Evolutionary conservation across 2,329 filamentous ascomycete genomes (phyloP).

Genomic region (Botrytis fabae): DNA sequence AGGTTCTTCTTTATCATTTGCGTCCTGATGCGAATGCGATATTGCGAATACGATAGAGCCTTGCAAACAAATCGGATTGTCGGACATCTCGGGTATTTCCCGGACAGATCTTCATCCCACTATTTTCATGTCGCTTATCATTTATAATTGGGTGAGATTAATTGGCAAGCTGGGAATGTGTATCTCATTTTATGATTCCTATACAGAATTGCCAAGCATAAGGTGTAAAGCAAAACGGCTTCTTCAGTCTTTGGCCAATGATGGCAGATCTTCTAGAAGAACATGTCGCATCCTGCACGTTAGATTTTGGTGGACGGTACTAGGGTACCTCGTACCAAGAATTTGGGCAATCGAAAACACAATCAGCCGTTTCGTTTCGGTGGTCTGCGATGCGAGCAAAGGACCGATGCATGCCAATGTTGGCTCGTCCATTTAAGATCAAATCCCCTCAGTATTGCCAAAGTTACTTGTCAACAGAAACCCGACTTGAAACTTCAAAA

Average conservation of each 20-base stretch:
- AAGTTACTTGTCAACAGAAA: not conserved
- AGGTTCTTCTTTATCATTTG: not conserved
- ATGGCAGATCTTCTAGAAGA: not conserved
- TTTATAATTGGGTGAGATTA: not conserved
- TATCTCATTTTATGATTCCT: not conserved
- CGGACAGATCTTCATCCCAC: not conserved
- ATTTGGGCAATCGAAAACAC: not conserved
- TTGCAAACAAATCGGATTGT: not conserved
- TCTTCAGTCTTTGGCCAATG: not conserved
- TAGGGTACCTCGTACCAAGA: not conserved
- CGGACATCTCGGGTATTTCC: not conserved
- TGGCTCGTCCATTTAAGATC: not conserved
- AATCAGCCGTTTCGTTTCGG: not conserved
- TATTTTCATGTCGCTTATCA: not conserved
- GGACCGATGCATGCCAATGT: not conserved
- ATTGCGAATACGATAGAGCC: not conserved
- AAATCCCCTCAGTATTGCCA: not conserved
- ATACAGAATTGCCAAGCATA: not conserved
- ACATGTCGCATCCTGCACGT: not conserved
- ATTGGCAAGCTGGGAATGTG: not conserved
- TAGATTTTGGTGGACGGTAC: not conserved
- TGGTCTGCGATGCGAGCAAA: not conserved
- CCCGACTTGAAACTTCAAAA: not conserved
- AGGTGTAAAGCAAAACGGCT: not conserved
- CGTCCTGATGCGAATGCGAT: conserved; percentile 4